Evolutionary conservation across 2,329 filamentous ascomycete genomes (phyloP), one percentile per base, ranked within the genome.

Genomic region (Verticillium klebahnii): DNA sequence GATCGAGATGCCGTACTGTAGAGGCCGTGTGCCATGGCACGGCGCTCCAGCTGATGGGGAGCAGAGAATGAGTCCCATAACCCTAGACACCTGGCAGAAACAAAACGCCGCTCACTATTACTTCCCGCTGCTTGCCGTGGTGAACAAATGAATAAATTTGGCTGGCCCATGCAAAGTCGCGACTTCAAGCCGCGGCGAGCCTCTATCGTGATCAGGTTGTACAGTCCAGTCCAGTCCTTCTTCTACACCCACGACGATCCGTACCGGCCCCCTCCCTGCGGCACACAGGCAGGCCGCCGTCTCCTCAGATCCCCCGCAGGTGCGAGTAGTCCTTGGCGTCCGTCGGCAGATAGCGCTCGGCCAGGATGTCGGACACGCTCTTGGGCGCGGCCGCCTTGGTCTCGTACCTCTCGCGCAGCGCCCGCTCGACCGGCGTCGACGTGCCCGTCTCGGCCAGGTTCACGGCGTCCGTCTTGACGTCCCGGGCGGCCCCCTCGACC

Each of bases 261-360:
- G 25, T 25, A 25, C 25, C 25, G 25, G 25, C 25, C 25, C 25
- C 25, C 25, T 25, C 25, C 25, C 25, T 25, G 25, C 25, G 25
- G 25, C 25, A 25, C 25, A 25, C 25, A 25, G 25, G 25, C 25
- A 3, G 25, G 23, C 23, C 4, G 25, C 25, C 25, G 25, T 3
- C 23, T 32, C n/a, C 45, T 63, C 57, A 66, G 45, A 66, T 55
- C 37, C 78, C 78, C 67, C 80, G 71, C 63, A 82, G 70, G 61
- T 75, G 71, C 32, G 77, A 75, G 62, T 79, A 78, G 64, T 82
- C 78, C 67, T 77, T 75, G 69, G 78, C 67, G 52, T 79, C 77
- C 63, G 83, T 71, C 0, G 79, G 80, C 66, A 71, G 78, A 68
- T 88, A 88, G 67, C 85, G 76, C 70, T 86, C 82, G 57, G 75